Evolutionary conservation across 73 alveolate species (phyloP).

Genomic region (Symbiodinium pilosum): DNA sequence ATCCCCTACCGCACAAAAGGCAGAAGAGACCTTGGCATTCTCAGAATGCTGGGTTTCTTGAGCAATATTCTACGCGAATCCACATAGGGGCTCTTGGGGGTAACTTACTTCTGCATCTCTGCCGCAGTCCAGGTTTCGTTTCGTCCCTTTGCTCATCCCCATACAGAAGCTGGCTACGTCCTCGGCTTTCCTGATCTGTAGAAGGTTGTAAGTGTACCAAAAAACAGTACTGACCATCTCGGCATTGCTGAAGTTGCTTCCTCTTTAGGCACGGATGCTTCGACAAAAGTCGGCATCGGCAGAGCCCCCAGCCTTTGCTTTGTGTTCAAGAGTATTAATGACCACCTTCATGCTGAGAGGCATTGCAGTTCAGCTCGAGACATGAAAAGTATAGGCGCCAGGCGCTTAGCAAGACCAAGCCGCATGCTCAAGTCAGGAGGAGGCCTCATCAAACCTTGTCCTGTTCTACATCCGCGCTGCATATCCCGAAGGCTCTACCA

Average conservation of each 20-base stretch:
- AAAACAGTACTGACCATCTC: too few species aligned
- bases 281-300: not conserved
- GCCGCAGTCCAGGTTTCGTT: slow-evolving; percentile 15
- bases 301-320: not conserved
- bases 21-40: too few species aligned
- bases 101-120: not conserved
- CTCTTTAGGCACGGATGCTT: not conserved
- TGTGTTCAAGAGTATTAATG: not conserved
- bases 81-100: too few species aligned
- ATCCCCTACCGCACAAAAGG: too few species aligned
- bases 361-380: not conserved
- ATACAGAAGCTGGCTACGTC: slow-evolving; percentile 49
- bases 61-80: too few species aligned
- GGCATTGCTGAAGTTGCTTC: not conserved
- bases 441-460: slow-evolving; percentile 56
- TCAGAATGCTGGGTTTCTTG: too few species aligned
- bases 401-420: not conserved
- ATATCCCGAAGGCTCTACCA: slow-evolving; percentile 38
- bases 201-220: too few species aligned
- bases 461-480: slow-evolving; percentile 79
- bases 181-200: too few species aligned
- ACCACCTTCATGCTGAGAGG: not conserved
- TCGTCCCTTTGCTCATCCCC: slow-evolving; percentile 76
- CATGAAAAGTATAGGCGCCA: not conserved
- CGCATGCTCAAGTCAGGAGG: slow-evolving; percentile 13